These are phyloP conservation scores for Fagus sylvatica DNA, from an alignment of 306 rosid genomes.

Conservation along the genomic window DNA sequence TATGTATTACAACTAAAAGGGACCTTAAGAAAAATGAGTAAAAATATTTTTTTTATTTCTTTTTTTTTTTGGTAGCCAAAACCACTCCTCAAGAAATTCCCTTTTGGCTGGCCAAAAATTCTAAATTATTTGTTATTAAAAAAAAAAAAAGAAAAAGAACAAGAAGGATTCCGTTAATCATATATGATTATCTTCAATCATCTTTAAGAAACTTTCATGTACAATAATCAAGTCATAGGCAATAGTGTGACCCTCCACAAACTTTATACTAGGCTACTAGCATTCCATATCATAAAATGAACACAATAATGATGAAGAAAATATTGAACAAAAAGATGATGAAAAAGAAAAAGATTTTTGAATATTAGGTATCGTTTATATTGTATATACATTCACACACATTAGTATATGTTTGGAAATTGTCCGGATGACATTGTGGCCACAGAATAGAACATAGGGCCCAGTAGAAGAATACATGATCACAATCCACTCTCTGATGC, in stretches of 20 bases:
- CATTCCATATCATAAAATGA: background rate
- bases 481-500: slow-evolving; percentile 24
- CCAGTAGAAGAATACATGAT: slow-evolving; percentile 16
- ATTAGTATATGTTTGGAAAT: background rate
- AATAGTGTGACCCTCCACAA: slow-evolving; percentile 4
- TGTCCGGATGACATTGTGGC: background rate
- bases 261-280: background rate
- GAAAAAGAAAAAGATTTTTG: background rate
- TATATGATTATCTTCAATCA: slow-evolving; percentile 10
- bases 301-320: background rate
- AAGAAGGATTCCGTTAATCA: slow-evolving; percentile 25
- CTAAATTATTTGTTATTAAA: background rate
- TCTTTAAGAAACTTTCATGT: slow-evolving; percentile 4
- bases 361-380: background rate
- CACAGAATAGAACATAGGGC: background rate
- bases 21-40: too few species aligned
- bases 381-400: background rate
- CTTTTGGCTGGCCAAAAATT: background rate
- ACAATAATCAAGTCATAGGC: background rate
- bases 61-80: too few species aligned
- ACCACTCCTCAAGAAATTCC: too few species aligned
- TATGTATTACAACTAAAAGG: too few species aligned
- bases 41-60: too few species aligned
- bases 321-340: background rate
- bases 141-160: background rate